Evolutionary conservation across 305 asterid genomes (phyloP).

Genomic region (Lippia alba): DNA sequence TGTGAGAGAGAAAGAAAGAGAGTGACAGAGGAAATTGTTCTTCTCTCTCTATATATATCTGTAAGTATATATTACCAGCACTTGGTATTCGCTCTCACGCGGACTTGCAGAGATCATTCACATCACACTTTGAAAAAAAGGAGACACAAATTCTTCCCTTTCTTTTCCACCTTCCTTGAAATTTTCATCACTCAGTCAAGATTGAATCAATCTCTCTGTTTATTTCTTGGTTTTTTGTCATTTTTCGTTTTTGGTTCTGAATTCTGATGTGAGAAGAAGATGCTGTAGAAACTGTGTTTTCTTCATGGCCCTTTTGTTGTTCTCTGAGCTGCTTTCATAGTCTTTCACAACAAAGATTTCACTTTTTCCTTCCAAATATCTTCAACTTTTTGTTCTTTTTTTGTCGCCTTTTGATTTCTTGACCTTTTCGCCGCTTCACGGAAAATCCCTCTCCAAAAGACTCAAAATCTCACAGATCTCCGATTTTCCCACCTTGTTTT

Average conservation of each 20-base stretch:
- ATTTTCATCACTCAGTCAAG: slow-evolving; percentile 3
- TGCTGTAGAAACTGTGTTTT: not conserved
- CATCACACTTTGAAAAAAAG: slow-evolving; percentile 27
- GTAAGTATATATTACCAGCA: slow-evolving; percentile 32
- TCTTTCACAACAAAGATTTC: not conserved
- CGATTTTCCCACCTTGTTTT: not conserved
- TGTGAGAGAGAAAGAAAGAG: slow-evolving; percentile 24
- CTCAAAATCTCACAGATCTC: not conserved
- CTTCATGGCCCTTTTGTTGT: slow-evolving; percentile 7
- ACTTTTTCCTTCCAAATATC: slow-evolving; percentile 16
- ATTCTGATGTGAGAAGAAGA: not conserved
- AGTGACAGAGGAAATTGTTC: slow-evolving; percentile 20
- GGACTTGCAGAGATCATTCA: slow-evolving; percentile 49
- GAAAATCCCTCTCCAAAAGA: not conserved
- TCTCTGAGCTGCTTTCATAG: not conserved
- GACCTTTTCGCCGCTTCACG: slow-evolving; percentile 48
- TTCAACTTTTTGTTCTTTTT: slow-evolving; percentile 15
- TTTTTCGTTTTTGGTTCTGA: not conserved
- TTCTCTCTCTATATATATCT: slow-evolving; percentile 15
- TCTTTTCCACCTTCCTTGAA: slow-evolving; percentile 7
- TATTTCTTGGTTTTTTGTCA: not conserved
- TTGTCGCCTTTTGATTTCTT: slow-evolving; percentile 8
- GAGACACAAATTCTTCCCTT: not conserved
- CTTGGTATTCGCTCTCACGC: slow-evolving; percentile 59
- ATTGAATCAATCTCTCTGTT: not conserved